A percentile compares a stretch with the other conserved stretches of the same genome.
phyloP scores from a whole-genome alignment of 2,329 filamentous ascomycete genomes.

The Taxawa tesnikishii region DNA sequence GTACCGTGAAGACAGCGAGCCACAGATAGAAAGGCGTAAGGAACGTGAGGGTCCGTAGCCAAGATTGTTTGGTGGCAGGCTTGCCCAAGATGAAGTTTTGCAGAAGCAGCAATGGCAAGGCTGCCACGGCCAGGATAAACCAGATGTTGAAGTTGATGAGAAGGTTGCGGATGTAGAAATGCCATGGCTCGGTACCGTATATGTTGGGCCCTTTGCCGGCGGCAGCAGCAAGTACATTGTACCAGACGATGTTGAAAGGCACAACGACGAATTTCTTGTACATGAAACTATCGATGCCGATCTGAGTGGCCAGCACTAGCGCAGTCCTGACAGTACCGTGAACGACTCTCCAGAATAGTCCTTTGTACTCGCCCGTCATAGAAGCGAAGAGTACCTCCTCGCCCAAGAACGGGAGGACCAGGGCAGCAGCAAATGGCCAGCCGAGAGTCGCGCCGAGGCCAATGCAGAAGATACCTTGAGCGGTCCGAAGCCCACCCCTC shows the following conservation, averaged over 20 bases:
- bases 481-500: slow-evolving; percentile 65
- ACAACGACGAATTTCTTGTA: slow-evolving; percentile 69
- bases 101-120: slow-evolving; percentile 61
- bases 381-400: slow-evolving; percentile 56
- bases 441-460: slow-evolving; percentile 73
- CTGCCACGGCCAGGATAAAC: slow-evolving; percentile 67
- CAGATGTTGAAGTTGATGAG: slow-evolving; percentile 91
- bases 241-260: slow-evolving; percentile 84
- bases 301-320: slow-evolving; percentile 57
- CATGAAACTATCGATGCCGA: slow-evolving; percentile 67
- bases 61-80: slow-evolving; percentile 51
- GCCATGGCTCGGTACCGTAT: slow-evolving; percentile 93
- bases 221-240: slow-evolving; percentile 73
- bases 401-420: slow-evolving; percentile 66
- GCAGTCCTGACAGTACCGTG: slow-evolving; percentile 57
- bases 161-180: slow-evolving; percentile 89
- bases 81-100: slow-evolving; percentile 56
- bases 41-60: slow-evolving; percentile 66
- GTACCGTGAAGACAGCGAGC: slow-evolving; percentile 79
- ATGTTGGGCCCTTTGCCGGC: slow-evolving; percentile 67
- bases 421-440: slow-evolving; percentile 85
- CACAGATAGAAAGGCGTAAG: slow-evolving; percentile 85
- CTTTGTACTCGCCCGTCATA: slow-evolving; percentile 25
- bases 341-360: slow-evolving; percentile 48
- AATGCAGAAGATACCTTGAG: slow-evolving; percentile 81